phyloP scores from a whole-genome alignment of 345 rosid species.

The Gossypium sturtianum region DNA sequence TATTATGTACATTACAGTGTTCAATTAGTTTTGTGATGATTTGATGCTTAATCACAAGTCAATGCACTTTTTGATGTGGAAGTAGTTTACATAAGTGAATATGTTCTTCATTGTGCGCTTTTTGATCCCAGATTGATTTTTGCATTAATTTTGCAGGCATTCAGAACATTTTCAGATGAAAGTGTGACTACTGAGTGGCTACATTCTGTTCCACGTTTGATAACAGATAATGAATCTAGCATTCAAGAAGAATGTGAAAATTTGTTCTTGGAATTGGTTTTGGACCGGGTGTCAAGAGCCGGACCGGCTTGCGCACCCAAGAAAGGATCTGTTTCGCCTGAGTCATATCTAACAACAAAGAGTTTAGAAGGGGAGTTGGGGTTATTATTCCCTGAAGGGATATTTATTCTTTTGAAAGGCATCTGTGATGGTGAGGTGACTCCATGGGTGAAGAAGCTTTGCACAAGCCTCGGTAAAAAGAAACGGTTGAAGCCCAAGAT shows the following conservation, averaged over 20 bases:
- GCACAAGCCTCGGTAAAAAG: conserved; percentile 75
- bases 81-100: neutral
- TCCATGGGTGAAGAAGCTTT: conserved; percentile 90
- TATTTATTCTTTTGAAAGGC: conserved; percentile 56
- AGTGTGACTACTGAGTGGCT: conserved; percentile 76
- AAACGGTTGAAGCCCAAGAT: conserved; percentile 60
- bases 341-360: conserved; percentile 24
- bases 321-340: conserved; percentile 19
- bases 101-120: conserved; percentile 13
- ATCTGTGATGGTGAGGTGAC: conserved; percentile 66
- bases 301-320: conserved; percentile 28
- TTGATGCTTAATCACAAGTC: neutral
- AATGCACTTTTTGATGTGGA: neutral
- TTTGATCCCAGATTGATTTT: conserved; percentile 13
- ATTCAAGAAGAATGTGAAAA: conserved; percentile 95
- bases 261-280: conserved; percentile 74
- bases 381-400: conserved; percentile 49
- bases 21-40: neutral
- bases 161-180: conserved; percentile 59
- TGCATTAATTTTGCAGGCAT: conserved; percentile 41
- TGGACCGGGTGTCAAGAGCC: conserved; percentile 62
- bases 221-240: conserved; percentile 80
- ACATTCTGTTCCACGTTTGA: conserved; percentile 78
- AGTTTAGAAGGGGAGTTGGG: conserved; percentile 43
- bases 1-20: neutral